Evolutionary conservation across 2,329 filamentous ascomycete genomes (phyloP), one percentile per base, ranked within the genome.

Genomic region (Trichothecium sympodiale): DNA sequence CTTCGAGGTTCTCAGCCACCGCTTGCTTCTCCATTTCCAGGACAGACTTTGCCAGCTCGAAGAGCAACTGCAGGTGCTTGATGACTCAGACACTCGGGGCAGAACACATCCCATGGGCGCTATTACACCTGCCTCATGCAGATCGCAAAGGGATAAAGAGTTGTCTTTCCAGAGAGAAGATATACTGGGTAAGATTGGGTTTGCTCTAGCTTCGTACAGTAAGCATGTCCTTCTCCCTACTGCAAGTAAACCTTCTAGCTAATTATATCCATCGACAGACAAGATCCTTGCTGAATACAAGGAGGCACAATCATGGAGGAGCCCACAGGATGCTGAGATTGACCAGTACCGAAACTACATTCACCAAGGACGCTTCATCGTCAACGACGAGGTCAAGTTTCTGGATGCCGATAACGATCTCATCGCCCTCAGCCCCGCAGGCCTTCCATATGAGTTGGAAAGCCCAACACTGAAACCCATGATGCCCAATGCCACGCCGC

Each of bases 11-110:
- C 61, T 94, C 14, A 88, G 91, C 47, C 86, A 94, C 52, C 78
- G 88, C 3, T 61, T 94, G 3, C 62, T 95, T 3, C 65, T 94
- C 0, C 79, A 91, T 42, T 66, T 94, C 13, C 88, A 94, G 55
- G 86, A 94, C 50, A 85, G 94, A 53, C 74, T 94, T 14, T 67
- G 69, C 20, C 81, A 89, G 47, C 64, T 94, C 27, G 87, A 94
- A 56, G 79, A 86, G 48, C 77, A 88, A 38, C 68, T 95, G 1
- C 71, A 74, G 14, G 64, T 67, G 0, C 58, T 91, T 1, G 88
- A 94, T 48, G 60, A 59, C 15, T 57, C 60, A 1, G 72, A 77
- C 45, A 71, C 71, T 0, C 62, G 69, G 41, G 59, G 54, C 8
- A 54, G 64, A 3, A 56, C 60, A 1, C 47, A 62, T 20, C 57